Evolutionary conservation across 1,284 basidiomycete genomes (phyloP).

Genomic region (Rugosomyces carneus): DNA sequence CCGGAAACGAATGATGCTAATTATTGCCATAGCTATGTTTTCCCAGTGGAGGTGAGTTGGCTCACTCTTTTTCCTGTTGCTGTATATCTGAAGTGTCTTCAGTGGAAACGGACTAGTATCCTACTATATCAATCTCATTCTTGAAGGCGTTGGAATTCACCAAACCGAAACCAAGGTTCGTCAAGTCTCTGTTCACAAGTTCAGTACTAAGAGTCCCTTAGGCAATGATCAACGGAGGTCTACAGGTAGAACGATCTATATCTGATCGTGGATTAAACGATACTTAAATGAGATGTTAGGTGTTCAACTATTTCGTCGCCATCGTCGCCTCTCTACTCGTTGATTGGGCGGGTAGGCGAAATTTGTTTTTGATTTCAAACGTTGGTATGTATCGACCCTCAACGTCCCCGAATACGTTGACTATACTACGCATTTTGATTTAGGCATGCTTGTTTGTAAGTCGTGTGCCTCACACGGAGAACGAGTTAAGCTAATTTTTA

Average conservation of each 20-base stretch:
- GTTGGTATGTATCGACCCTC: conserved; percentile 22
- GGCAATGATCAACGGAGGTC: conserved; percentile 54
- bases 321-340: conserved; percentile 51
- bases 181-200: background rate
- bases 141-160: conserved; percentile 54
- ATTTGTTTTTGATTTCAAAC: conserved; percentile 58
- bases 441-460: conserved; percentile 54
- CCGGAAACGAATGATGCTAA: conserved; percentile 49
- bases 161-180: conserved; percentile 40
- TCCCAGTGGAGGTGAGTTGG: conserved; percentile 58
- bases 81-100: background rate
- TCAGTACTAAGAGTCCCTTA: background rate
- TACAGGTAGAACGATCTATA: conserved; percentile 36
- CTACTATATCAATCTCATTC: conserved; percentile 59
- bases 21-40: conserved; percentile 53
- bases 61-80: background rate
- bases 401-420: background rate
- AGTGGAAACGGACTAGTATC: conserved; percentile 64
- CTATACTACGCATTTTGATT: background rate
- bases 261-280: background rate
- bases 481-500: background rate
- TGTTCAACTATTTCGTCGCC: conserved; percentile 52
- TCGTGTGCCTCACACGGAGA: conserved; percentile 4
- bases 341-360: conserved; percentile 54
- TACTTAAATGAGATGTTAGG: conserved; percentile 20